phyloP scores from a whole-genome alignment of 1,284 basidiomycete genomes.

The Ustilago trichophora region DNA sequence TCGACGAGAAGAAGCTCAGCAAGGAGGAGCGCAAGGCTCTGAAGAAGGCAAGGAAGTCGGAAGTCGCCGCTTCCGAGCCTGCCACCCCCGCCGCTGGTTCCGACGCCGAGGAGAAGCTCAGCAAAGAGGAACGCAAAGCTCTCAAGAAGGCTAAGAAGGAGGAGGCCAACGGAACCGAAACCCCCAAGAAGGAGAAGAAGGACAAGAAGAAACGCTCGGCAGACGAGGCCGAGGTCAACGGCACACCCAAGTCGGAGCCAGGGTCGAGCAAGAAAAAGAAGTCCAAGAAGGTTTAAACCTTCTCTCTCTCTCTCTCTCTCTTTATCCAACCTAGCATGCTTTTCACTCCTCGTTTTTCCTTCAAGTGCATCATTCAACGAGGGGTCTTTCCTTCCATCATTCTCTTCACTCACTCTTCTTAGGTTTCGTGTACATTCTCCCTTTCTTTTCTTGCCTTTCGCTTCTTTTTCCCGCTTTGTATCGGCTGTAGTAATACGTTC shows the following conservation, averaged over 20 bases:
- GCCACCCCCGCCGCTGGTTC: conserved; percentile 32
- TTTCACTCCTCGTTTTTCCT: no score
- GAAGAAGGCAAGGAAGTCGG: conserved; percentile 51
- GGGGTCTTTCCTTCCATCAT: no score
- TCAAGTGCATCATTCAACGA: no score
- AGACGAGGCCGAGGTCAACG: conserved; percentile 48
- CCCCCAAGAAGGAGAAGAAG: conserved; percentile 59
- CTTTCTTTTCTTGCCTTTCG: no score
- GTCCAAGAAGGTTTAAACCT: conserved; percentile 53
- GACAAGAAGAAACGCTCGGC: conserved; percentile 58
- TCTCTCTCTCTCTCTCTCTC: no score
- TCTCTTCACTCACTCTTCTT: no score
- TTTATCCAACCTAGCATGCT: no score
- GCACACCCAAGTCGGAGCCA: conserved; percentile 43
- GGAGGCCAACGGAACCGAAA: conserved; percentile 25
- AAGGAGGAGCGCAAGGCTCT: conserved; percentile 58
- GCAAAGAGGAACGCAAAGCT: conserved; percentile 54
- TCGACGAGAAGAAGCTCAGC: conserved; percentile 50
- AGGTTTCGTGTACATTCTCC: no score
- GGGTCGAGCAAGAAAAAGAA: conserved; percentile 59
- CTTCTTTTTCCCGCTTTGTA: conserved; percentile 1
- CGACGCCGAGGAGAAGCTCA: conserved; percentile 70
- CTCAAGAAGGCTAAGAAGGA: conserved; percentile 57
- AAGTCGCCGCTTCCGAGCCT: conserved; percentile 30
- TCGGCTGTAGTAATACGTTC: conserved; percentile 35